Base-by-base conservation (phyloP, 2,329 filamentous ascomycete species). In the Monilinia aucupariae region DNA sequence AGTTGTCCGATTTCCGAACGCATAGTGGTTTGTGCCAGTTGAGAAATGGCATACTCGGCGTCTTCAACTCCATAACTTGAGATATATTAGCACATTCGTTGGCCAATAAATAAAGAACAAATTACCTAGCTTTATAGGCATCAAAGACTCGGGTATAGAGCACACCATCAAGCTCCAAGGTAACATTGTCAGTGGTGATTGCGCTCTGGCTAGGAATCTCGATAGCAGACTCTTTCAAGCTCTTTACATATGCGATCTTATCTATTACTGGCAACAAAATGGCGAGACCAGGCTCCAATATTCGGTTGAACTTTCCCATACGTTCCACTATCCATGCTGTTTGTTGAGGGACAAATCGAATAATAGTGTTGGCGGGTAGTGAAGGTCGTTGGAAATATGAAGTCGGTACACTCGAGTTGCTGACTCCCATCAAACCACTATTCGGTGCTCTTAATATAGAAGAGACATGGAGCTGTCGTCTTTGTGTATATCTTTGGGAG, bases 251-350 rank as follows among this genome's bases (percentile, higher is more conserved):
- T 71, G 94, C 90, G 76, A 99, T 97, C 66, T 92, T 89, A 78
- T 99, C 94, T 75, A 99, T 79, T 69, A 97, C 89, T 1, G 94
- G 94, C 61, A 94, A 82, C 69, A 99, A 79, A 67, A 99, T 83
- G 27, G 94, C 92, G 66, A 99, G 81, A 63, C 94, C 94, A 4
- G 94, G 94, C 71, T 97, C 85, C 58, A 99, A 80, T 72, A 99
- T 97, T 65, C 92, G 85, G 78, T 91, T 89, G 80, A 96, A 99
- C 78, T 92, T 94, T 72, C 94, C 94, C 94, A 99, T 99, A 74
- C 94, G 92, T 84, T 99, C 94, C 63, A 99, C 94, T 64, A 99
- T 93, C 94, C 94, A 99, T 76, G 94, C 94, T 71, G 93, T 97
- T 80, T 99, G 94, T 78, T 99, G 94, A n/a, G 94, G 94, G 49